Evolutionary conservation across 1,284 basidiomycete genomes (phyloP).

Genomic region (Fomitiporia mediterranea): DNA sequence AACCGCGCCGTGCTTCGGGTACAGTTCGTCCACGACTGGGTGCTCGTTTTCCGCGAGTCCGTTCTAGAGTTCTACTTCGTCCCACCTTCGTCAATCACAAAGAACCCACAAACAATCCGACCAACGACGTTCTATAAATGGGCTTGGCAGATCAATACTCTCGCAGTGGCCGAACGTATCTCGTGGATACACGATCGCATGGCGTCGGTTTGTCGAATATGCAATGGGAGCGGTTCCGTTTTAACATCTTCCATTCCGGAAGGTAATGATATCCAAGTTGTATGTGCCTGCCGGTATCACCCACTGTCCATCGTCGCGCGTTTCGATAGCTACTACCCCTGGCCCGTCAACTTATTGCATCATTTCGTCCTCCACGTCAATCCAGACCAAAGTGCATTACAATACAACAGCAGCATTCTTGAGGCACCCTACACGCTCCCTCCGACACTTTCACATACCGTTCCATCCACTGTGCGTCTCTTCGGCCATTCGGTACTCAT

Average conservation of each 20-base stretch:
- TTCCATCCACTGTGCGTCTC: constrained; percentile 54
- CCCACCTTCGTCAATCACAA: constrained; percentile 22
- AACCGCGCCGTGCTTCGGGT: constrained; percentile 23
- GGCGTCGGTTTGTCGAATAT: background rate
- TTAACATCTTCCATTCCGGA: background rate
- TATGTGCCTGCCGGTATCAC: constrained; percentile 23
- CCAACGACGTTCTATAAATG: constrained; percentile 45
- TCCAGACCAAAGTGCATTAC: constrained; percentile 10
- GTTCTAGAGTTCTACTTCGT: constrained; percentile 39
- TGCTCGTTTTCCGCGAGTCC: constrained; percentile 37
- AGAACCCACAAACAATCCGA: constrained; percentile 29
- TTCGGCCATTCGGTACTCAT: constrained; percentile 51
- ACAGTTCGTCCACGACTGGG: constrained; percentile 35
- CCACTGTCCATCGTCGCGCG: constrained; percentile 52
- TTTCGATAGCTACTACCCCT: constrained; percentile 56
- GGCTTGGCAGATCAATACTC: constrained; percentile 51
- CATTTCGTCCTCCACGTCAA: constrained; percentile 43
- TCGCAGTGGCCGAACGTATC: constrained; percentile 32
- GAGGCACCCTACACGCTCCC: constrained; percentile 31
- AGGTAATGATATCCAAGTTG: background rate
- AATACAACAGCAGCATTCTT: constrained; percentile 27
- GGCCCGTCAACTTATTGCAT: constrained; percentile 64
- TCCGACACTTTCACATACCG: constrained; percentile 37
- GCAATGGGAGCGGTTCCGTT: constrained; percentile 3
- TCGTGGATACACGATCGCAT: constrained; percentile 17